phyloP scores from a whole-genome alignment of 768 basidiomycete genomes.

The Ephemerocybe angulata region DNA sequence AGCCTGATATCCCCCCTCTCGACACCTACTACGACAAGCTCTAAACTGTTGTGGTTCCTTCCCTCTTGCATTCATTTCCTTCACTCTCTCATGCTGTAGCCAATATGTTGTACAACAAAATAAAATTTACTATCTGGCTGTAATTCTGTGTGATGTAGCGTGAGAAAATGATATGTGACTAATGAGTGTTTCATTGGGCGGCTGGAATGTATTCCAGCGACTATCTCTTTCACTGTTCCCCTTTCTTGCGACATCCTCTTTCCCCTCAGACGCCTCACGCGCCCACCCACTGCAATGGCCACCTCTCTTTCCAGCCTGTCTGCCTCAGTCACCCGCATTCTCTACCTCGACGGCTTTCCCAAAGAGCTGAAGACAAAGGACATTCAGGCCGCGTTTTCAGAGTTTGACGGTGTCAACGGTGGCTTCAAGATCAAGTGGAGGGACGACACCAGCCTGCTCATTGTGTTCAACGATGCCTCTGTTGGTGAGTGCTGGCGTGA shows the following conservation, averaged over 20 bases:
- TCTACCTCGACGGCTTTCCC: slow-evolving; percentile 87
- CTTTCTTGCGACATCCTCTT: slow-evolving; percentile 9
- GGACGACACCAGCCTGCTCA: slow-evolving; percentile 92
- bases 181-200: background rate
- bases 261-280: slow-evolving; percentile 12
- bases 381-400: slow-evolving; percentile 85
- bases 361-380: slow-evolving; percentile 98
- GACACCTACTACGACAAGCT: slow-evolving; percentile 95
- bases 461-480: slow-evolving; percentile 89
- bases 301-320: slow-evolving; percentile 78
- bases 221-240: background rate
- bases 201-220: slow-evolving; percentile 18
- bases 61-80: no score
- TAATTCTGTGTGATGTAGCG: slow-evolving; percentile 3
- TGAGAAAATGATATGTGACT: background rate
- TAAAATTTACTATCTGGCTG: slow-evolving; percentile 8
- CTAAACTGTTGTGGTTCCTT: slow-evolving; percentile 40
- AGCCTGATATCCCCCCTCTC: slow-evolving; percentile 85
- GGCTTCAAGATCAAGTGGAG: slow-evolving; percentile 99
- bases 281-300: slow-evolving; percentile 45
- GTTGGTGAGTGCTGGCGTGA: slow-evolving; percentile 63
- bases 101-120: slow-evolving; percentile 11
- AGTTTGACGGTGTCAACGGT: slow-evolving; percentile 81
- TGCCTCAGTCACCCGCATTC: slow-evolving; percentile 93
- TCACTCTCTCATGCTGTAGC: no score